Evolutionary conservation across 805 yeast species (phyloP), one percentile per base, ranked within the genome.

Genomic region (Sugiyamaella marilandica): DNA sequence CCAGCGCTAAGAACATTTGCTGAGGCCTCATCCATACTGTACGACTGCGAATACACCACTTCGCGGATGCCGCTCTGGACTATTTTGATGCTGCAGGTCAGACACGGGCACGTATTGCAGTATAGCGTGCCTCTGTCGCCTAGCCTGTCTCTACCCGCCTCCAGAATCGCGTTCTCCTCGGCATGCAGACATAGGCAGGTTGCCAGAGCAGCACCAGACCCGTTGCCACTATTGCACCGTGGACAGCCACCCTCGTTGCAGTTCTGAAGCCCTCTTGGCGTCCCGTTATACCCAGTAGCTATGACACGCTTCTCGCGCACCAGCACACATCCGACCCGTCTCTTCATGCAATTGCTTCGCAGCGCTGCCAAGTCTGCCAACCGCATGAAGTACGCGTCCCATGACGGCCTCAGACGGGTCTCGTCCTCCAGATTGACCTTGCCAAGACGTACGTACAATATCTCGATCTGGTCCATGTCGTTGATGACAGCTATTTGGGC

Each of bases 281-380:
- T 94, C 1, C 99, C 99, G 63, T 94, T 94, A 69, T 94, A 94
- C 0, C 99, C 99, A 0, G 99, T 94, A 1, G 98, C 94, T 24
- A 94, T 78, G 26, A 94, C 95, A 52, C 97, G 74, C 36, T 80
- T 81, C 45, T 87, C 94, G 50, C 89, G 77, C 1, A 89, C 97
- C 14, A 94, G 80, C 8, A 94, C 98, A 69, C 98, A 92, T 0
- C 99, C 99, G 2, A 94, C 99, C 50, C 96, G 77, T 54, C 99
- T 74, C 68, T 94, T 94, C 98, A 94, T 94, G 72, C 99, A 94
- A 61, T 94, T 94, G 26, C 95, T 84, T 59, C 99, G 74, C 45
- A 84, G 73, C 0, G 99, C 96, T 0, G 99, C 99, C 62, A 94
- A 75, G 59, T 88, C 90, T 0, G 99, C 97, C 54, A 94, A 70